Percentiles rank a stretch among this genome's conserved stretches.
Conservation (phyloP, 441 rosid species). For the Brassica balearica region DNA sequence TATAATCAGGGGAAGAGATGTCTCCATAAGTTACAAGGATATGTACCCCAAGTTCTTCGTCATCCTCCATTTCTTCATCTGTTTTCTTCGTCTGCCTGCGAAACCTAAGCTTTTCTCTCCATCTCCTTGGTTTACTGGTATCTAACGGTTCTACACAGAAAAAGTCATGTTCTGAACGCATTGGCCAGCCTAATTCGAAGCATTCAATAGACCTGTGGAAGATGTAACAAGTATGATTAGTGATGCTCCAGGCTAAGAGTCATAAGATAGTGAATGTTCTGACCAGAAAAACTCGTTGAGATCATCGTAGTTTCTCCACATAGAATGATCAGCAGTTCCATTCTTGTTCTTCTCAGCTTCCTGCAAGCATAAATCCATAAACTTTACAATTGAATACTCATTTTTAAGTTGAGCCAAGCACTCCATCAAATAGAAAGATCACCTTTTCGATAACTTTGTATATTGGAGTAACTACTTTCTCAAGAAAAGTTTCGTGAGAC, state of each 20-base stretch:
- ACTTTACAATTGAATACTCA: slow-evolving; percentile 36
- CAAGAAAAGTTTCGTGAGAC: slow-evolving; percentile 70
- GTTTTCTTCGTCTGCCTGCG: slow-evolving; percentile 46
- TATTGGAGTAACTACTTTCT: slow-evolving; percentile 81
- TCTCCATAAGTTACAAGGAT: slow-evolving; percentile 34
- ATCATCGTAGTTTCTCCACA: slow-evolving; percentile 99
- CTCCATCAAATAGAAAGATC: slow-evolving; percentile 33
- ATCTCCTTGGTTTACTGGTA: slow-evolving; percentile 44
- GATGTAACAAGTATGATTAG: slow-evolving; percentile 36
- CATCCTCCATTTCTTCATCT: slow-evolving; percentile 55
- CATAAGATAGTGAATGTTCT: slow-evolving; percentile 30
- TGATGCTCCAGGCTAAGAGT: slow-evolving; percentile 22
- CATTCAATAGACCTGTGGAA: slow-evolving; percentile 86
- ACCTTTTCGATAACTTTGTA: slow-evolving; percentile 74
- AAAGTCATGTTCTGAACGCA: slow-evolving; percentile 80
- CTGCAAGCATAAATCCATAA: slow-evolving; percentile 52
- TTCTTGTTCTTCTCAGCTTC: slow-evolving; percentile 84
- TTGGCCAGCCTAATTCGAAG: slow-evolving; percentile 95
- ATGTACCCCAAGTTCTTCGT: slow-evolving; percentile 72
- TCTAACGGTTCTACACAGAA: slow-evolving; percentile 52
- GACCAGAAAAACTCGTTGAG: slow-evolving; percentile 96
- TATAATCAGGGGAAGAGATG: slow-evolving; percentile 25
- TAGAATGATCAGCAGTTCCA: slow-evolving; percentile 89
- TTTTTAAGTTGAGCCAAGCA: background rate
- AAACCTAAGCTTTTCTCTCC: slow-evolving; percentile 23